Evolutionary conservation across 371 early-diverging fungal genomes (phyloP).

Genomic region (Apophysomyces elegans): DNA sequence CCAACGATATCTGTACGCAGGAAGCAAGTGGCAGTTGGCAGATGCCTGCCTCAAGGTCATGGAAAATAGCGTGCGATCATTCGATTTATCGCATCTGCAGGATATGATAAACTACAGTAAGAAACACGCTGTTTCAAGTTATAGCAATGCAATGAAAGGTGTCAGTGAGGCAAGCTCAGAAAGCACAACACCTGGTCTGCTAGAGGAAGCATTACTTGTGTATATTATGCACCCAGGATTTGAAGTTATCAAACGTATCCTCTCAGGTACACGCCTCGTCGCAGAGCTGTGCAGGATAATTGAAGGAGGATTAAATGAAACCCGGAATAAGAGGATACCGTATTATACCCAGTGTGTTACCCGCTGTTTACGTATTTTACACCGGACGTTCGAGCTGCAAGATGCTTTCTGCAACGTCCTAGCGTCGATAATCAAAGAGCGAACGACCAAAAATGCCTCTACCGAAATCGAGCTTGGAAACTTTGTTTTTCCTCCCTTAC

Average conservation of each 20-base stretch:
- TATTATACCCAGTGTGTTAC: constrained; percentile 48
- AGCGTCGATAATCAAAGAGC: constrained; percentile 56
- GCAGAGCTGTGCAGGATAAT: constrained; percentile 70
- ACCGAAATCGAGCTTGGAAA: constrained; percentile 38
- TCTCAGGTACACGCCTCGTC: constrained; percentile 77
- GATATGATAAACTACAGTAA: constrained; percentile 11
- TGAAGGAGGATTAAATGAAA: constrained; percentile 60
- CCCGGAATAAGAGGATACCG: constrained; percentile 27
- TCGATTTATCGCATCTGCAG: constrained; percentile 58
- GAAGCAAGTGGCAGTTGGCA: constrained; percentile 80
- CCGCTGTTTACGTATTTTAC: constrained; percentile 67
- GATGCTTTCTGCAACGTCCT: constrained; percentile 70
- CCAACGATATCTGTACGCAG: constrained; percentile 69
- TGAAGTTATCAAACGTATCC: constrained; percentile 75
- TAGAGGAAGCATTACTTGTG: constrained; percentile 17
- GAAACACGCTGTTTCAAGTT: neutral
- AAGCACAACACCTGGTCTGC: neutral
- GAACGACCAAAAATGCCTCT: constrained; percentile 27
- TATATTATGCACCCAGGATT: constrained; percentile 83
- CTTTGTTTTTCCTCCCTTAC: constrained; percentile 31
- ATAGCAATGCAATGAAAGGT: constrained; percentile 21
- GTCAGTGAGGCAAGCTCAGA: constrained; percentile 22
- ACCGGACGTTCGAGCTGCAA: constrained; percentile 69
- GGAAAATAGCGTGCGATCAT: constrained; percentile 78
- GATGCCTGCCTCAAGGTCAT: constrained; percentile 76